A percentile compares a stretch with the other conserved stretches of the same genome.
Conservation (phyloP, 257 asterid genomes). For the Cinchona pubescens region DNA sequence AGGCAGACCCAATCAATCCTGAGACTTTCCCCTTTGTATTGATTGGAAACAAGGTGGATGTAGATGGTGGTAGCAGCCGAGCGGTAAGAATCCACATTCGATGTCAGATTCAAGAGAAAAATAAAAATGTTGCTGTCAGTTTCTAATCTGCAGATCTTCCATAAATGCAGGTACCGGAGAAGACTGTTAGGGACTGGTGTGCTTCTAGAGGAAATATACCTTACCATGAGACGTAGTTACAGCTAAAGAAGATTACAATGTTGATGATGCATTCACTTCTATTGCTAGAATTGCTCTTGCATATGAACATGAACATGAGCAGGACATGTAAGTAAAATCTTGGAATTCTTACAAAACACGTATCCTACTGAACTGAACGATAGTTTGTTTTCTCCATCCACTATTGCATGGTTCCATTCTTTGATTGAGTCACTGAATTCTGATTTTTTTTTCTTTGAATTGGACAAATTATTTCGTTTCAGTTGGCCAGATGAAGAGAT, state of each 20-base stretch:
- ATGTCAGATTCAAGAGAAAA: neutral
- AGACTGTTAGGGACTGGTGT: conserved; percentile 72
- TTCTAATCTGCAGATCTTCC: too few relatives aligned
- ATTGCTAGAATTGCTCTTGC: conserved; percentile 65
- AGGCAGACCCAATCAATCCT: conserved; percentile 64
- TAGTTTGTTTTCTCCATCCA: too few relatives aligned
- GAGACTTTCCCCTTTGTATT: conserved; percentile 71
- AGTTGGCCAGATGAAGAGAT: conserved; percentile 71
- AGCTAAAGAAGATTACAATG: conserved; percentile 73
- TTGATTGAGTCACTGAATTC: neutral
- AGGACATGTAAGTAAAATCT: conserved; percentile 23
- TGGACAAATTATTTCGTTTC: conserved; percentile 6
- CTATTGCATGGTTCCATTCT: too few relatives aligned
- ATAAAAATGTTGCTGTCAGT: neutral
- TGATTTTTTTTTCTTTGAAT: neutral
- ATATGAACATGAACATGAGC: conserved; percentile 30
- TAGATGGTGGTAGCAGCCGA: conserved; percentile 65
- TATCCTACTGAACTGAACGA: neutral
- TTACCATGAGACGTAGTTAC: conserved; percentile 85
- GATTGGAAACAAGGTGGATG: conserved; percentile 83
- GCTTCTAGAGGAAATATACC: conserved; percentile 63
- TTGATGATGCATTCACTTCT: conserved; percentile 54
- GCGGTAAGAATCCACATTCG: conserved; percentile 36
- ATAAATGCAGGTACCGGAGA: conserved; percentile 51
- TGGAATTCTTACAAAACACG: neutral